phyloP scores from a whole-genome alignment of 306 rosid genomes.

The Pachyrhizus erosus region DNA sequence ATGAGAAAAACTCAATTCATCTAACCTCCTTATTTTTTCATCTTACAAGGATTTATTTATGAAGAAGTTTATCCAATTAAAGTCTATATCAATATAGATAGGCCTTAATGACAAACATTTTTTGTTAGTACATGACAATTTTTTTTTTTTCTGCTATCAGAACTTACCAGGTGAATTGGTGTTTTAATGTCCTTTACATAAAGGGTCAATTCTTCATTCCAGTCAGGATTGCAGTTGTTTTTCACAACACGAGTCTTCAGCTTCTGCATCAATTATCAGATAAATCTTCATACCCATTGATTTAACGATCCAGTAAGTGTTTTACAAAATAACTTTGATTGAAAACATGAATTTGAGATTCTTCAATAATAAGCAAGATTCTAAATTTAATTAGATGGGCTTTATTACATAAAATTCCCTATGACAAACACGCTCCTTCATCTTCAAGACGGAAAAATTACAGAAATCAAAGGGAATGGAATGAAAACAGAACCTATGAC shows the following conservation, averaged over 20 bases:
- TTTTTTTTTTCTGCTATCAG: not conserved
- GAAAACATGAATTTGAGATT: not conserved
- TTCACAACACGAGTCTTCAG: conserved; percentile 68
- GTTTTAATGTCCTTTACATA: conserved; percentile 50
- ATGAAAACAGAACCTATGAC: not conserved
- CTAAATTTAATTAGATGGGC: not conserved
- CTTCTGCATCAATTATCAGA: conserved; percentile 51
- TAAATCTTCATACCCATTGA: not conserved
- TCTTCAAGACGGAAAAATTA: not conserved
- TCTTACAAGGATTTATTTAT: not conserved
- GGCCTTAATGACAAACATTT: not conserved
- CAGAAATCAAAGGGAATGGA: not conserved
- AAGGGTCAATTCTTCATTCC: conserved; percentile 90
- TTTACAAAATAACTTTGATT: not conserved
- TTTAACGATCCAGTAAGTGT: not conserved
- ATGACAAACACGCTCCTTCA: not conserved
- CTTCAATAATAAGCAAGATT: not conserved
- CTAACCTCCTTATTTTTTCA: not conserved
- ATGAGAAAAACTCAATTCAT: not conserved
- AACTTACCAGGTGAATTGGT: conserved; percentile 66
- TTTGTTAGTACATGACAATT: not conserved
- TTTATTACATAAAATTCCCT: not conserved
- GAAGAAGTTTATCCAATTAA: not conserved
- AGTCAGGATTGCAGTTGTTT: conserved; percentile 69
- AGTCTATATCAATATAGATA: not conserved